Evolutionary conservation across 441 rosid genomes (phyloP).

Genomic region (Pelargonium cotyledonis): DNA sequence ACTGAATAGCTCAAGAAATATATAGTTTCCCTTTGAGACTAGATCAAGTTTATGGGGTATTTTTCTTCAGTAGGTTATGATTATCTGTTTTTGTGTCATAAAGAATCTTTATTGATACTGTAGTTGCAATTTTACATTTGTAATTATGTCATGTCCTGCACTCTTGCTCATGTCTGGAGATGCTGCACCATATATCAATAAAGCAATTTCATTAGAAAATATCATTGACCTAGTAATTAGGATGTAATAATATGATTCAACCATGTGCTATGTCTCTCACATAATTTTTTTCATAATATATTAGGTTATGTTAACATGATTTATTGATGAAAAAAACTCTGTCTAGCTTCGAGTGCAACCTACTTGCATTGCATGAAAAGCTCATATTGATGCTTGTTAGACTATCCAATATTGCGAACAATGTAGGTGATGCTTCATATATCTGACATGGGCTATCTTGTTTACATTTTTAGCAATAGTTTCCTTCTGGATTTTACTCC

Average conservation of each 20-base stretch:
- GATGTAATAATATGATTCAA: background rate
- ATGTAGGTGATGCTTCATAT: too few species aligned
- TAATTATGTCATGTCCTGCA: too few species aligned
- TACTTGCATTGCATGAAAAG: too few species aligned
- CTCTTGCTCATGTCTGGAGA: background rate
- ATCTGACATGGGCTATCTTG: too few species aligned
- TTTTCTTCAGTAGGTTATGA: background rate
- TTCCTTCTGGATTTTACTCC: background rate
- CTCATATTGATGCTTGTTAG: too few species aligned
- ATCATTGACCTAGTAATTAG: too few species aligned
- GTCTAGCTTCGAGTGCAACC: background rate
- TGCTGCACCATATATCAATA: too few species aligned
- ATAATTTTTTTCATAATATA: background rate
- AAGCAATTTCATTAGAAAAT: too few species aligned
- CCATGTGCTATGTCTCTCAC: background rate
- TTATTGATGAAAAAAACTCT: background rate
- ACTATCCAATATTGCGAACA: too few species aligned
- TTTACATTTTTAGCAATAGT: too few species aligned
- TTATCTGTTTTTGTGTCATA: background rate
- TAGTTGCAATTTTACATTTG: background rate
- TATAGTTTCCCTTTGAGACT: background rate
- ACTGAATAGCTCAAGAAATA: background rate
- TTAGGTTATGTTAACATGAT: background rate
- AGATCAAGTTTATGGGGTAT: background rate
- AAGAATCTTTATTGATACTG: background rate